Conservation (phyloP, 2,329 filamentous ascomycete species). For the Xenoacremonium recifei region DNA sequence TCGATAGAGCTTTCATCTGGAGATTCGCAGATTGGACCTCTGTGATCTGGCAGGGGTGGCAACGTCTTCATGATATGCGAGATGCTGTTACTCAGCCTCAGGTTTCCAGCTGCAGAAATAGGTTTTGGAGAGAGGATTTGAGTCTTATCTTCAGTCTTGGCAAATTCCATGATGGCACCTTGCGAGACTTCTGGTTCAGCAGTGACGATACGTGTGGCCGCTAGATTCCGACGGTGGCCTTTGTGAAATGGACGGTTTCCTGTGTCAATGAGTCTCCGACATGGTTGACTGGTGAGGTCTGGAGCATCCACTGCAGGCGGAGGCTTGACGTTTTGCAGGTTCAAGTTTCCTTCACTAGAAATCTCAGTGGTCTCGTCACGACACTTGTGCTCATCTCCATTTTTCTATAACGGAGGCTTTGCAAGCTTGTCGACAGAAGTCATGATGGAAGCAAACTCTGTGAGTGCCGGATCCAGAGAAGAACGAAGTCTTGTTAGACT, state of each 20-base stretch:
- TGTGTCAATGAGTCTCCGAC: too few relatives aligned
- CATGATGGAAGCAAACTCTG: conserved; percentile 29
- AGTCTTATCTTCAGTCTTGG: conserved; percentile 14
- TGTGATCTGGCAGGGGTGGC: conserved; percentile 41
- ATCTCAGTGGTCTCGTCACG: too few relatives aligned
- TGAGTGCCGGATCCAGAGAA: conserved; percentile 21
- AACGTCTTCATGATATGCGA: conserved; percentile 53
- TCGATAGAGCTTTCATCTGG: conserved; percentile 2
- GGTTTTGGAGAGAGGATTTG: conserved; percentile 46
- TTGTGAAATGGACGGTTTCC: conserved; percentile 3
- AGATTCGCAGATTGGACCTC: conserved; percentile 3
- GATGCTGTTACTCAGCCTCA: conserved; percentile 48
- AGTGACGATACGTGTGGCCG: conserved; percentile 20
- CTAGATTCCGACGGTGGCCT: conserved; percentile 26
- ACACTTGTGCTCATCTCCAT: too few relatives aligned
- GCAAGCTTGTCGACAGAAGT: conserved; percentile 27
- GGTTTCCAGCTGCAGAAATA: conserved; percentile 44
- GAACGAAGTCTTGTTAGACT: conserved; percentile 1
- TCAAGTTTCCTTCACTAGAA: too few relatives aligned
- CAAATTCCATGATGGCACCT: background rate
- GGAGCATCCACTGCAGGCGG: too few relatives aligned
- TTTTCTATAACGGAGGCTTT: conserved; percentile 19
- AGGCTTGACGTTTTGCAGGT: too few relatives aligned
- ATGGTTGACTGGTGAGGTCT: too few relatives aligned
- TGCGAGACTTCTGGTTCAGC: conserved; percentile 1